A percentile compares a stretch with the other conserved stretches of the same genome.
Evolutionary conservation across 2,329 filamentous ascomycete genomes (phyloP).

Genomic region (Colletotrichum sp.): DNA sequence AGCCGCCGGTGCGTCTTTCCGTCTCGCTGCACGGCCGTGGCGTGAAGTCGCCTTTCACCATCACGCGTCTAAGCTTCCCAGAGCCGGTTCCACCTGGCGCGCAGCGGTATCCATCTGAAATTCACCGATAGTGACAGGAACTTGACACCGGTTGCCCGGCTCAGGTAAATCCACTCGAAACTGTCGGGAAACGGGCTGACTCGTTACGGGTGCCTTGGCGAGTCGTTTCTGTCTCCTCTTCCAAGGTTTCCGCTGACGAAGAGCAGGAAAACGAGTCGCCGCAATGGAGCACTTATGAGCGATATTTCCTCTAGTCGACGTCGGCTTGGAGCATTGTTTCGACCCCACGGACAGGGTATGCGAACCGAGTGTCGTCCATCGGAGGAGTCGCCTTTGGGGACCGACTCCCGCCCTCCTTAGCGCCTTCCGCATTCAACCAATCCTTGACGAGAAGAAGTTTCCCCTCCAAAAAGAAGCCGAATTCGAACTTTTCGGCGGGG

Average conservation of each 20-base stretch:
- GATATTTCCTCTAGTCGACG: background rate
- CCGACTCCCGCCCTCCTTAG: background rate
- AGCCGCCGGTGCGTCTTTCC: constrained; percentile 5
- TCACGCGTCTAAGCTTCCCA: background rate
- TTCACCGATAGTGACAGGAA: background rate
- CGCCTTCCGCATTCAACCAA: background rate
- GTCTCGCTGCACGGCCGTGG: background rate
- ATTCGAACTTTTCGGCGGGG: constrained; percentile 8
- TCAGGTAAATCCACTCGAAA: background rate
- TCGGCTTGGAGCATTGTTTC: background rate
- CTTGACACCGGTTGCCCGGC: background rate
- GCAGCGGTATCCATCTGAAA: background rate
- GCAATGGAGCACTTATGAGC: background rate
- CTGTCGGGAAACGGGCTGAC: constrained; percentile 4
- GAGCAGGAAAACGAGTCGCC: background rate
- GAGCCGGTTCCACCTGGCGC: background rate
- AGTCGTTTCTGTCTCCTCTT: background rate
- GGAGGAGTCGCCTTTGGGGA: background rate
- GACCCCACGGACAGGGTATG: background rate
- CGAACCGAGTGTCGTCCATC: background rate
- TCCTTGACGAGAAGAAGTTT: background rate
- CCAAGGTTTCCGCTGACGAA: background rate
- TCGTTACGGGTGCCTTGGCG: background rate
- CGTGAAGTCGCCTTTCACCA: background rate
- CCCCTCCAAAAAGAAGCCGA: constrained; percentile 1